phyloP scores from a whole-genome alignment of 306 rosid species.

The Glycyrrhiza uralensis region DNA sequence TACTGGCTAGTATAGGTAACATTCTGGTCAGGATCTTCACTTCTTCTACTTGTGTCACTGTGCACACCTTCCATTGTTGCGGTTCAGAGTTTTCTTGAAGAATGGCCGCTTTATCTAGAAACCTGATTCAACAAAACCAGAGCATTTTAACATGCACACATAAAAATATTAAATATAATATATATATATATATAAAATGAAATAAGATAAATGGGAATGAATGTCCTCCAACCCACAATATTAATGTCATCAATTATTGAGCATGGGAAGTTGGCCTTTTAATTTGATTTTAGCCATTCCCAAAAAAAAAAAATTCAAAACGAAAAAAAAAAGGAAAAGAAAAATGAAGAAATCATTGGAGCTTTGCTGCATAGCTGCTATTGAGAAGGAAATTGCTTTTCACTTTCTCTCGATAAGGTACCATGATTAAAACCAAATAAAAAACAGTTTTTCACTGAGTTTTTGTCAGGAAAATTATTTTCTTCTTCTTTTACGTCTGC shows the following conservation, averaged over 20 bases:
- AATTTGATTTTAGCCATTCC: neutral
- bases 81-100: slow-evolving; percentile 42
- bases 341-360: slow-evolving; percentile 17
- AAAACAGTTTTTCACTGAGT: slow-evolving; percentile 14
- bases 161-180: too few species aligned
- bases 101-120: slow-evolving; percentile 72
- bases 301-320: neutral
- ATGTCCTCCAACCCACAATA: neutral
- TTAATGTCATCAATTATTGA: slow-evolving; percentile 6
- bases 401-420: slow-evolving; percentile 8
- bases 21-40: slow-evolving; percentile 80
- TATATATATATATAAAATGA: neutral
- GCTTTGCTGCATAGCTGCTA: neutral
- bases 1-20: slow-evolving; percentile 79
- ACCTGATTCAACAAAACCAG: slow-evolving; percentile 45
- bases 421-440: neutral
- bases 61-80: slow-evolving; percentile 63
- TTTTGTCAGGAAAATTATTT: slow-evolving; percentile 36
- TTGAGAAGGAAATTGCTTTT: slow-evolving; percentile 24
- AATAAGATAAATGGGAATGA: neutral
- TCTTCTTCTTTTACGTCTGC: neutral
- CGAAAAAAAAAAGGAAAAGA: neutral
- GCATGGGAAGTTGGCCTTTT: neutral
- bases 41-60: slow-evolving; percentile 90
- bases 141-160: slow-evolving; percentile 6